Conservation (phyloP, 495 filamentous ascomycete genomes). For the Trichoderma erinaceum region DNA sequence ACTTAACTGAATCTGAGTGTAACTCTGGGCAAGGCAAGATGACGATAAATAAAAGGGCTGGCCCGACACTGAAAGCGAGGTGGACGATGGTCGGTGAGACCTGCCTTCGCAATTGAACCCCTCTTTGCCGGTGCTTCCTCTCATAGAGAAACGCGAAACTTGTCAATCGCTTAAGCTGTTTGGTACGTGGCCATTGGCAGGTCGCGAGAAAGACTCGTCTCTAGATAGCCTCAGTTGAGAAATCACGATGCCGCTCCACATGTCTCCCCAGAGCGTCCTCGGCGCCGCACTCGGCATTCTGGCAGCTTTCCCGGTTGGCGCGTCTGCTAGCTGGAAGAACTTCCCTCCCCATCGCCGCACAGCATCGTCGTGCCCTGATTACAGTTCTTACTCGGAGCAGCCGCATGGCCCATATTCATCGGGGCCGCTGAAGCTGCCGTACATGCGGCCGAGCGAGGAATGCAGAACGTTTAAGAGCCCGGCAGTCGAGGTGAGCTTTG, state of each 20-base stretch:
- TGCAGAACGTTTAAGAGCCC: conserved; percentile 59
- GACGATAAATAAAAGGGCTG: conserved; percentile 5
- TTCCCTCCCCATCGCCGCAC: conserved; percentile 6
- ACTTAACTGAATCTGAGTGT: conserved; percentile 2
- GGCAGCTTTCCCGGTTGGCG: background rate
- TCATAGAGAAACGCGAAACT: background rate
- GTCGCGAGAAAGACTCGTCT: background rate
- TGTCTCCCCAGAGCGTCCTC: background rate
- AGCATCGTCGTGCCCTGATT: conserved; percentile 44
- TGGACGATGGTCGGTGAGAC: background rate
- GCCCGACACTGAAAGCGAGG: background rate
- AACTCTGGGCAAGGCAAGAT: background rate
- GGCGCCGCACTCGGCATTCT: background rate
- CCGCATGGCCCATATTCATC: conserved; percentile 40
- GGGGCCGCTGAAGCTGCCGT: conserved; percentile 45
- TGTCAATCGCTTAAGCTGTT: background rate
- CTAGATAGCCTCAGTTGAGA: background rate
- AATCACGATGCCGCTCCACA: background rate
- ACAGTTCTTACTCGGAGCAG: conserved; percentile 40
- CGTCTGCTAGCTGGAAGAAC: conserved; percentile 1
- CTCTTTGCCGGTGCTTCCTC: background rate
- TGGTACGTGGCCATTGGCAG: background rate
- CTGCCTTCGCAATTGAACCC: background rate
- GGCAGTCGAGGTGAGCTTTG: conserved; percentile 42
- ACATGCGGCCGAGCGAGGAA: conserved; percentile 45